These are phyloP conservation scores for Chlamydomonas applanata DNA, from an alignment of 139 green algal genomes.

Conservation along the genomic window DNA sequence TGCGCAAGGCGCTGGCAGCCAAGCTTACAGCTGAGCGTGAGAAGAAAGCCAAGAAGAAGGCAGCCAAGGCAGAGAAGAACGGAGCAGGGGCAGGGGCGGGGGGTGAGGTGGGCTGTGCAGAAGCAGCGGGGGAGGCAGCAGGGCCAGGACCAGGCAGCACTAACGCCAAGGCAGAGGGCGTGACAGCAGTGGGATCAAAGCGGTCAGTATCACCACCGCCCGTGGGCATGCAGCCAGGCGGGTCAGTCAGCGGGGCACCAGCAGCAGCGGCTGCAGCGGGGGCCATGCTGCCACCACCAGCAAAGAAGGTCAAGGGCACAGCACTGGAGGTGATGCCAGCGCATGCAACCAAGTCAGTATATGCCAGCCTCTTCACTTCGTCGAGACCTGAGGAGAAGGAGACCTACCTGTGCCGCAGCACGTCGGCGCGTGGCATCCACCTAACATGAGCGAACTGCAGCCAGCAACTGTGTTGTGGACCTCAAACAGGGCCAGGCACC, in stretches of 20 bases:
- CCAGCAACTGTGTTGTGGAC: no score
- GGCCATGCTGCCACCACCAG: neutral
- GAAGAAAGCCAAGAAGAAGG: conserved; percentile 31
- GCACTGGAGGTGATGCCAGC: conserved; percentile 20
- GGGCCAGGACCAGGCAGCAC: neutral
- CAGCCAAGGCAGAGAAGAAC: conserved; percentile 22
- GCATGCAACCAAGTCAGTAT: conserved; percentile 37
- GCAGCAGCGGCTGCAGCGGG: conserved; percentile 7
- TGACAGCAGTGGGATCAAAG: conserved; percentile 4
- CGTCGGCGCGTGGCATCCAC: conserved; percentile 27
- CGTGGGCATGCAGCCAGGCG: neutral
- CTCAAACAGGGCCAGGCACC: no score
- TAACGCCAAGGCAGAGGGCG: neutral
- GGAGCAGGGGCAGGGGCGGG: neutral
- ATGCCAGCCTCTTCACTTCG: conserved; percentile 32
- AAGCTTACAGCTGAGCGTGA: conserved; percentile 29
- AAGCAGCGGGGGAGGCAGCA: neutral
- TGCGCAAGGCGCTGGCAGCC: conserved; percentile 26
- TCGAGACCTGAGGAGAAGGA: conserved; percentile 33
- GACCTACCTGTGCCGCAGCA: conserved; percentile 35
- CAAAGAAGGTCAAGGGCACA: conserved; percentile 28
- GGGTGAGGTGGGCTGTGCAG: neutral
- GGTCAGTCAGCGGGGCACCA: neutral
- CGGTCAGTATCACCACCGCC: neutral
- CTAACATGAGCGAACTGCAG: conserved; percentile 5